These are phyloP conservation scores for Ilyonectria destructans DNA, from an alignment of 2,329 filamentous ascomycete species.

Conservation along the genomic window DNA sequence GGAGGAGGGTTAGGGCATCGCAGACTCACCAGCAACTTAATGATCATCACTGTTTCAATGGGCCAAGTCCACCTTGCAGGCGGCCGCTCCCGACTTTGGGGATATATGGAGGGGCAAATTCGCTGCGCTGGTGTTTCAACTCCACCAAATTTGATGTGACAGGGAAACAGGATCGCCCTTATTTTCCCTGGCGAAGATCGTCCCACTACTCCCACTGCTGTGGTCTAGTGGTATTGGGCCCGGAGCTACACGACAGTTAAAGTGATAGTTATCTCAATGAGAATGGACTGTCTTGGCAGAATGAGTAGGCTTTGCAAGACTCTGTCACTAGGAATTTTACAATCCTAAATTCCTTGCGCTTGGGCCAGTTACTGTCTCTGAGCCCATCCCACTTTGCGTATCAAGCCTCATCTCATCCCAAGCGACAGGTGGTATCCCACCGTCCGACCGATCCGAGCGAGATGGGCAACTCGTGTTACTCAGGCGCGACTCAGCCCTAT, in stretches of 20 bases:
- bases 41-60: conserved; percentile 7
- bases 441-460: background rate
- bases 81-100: background rate
- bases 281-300: background rate
- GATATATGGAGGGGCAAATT: background rate
- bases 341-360: conserved; percentile 6
- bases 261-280: background rate
- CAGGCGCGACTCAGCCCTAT: background rate
- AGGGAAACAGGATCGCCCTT: conserved; percentile 1
- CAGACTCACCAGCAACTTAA: conserved; percentile 14
- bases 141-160: background rate
- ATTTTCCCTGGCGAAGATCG: conserved; percentile 1
- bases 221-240: background rate
- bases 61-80: background rate
- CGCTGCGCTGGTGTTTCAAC: background rate
- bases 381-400: background rate
- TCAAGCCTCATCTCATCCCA: background rate
- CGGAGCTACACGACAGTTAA: background rate
- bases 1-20: conserved; percentile 74
- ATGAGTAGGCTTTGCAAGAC: conserved; percentile 6
- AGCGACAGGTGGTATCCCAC: background rate
- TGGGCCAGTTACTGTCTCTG: background rate
- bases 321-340: background rate
- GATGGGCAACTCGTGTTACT: background rate
- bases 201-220: background rate